These are phyloP conservation scores for Chrysanthemum seticuspe DNA, from an alignment of 129 eudicot species.

Conservation along the genomic window DNA sequence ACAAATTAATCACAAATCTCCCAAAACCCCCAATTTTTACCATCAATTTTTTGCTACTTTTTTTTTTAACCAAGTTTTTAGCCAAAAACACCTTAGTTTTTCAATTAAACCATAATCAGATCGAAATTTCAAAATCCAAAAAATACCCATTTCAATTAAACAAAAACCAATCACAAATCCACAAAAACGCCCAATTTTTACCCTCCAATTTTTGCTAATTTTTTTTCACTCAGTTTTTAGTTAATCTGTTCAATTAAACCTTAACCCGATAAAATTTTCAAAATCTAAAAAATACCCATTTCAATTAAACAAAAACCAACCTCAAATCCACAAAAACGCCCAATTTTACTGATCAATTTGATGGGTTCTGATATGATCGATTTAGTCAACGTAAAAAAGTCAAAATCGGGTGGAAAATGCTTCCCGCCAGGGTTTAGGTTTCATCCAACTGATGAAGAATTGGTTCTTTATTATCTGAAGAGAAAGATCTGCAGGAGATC, in stretches of 20 bases:
- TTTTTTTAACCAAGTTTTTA: neutral
- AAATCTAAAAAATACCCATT: neutral
- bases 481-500: constrained; percentile 68
- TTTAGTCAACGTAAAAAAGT: constrained; percentile 18
- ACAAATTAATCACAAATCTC: neutral
- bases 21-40: neutral
- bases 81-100: too few species aligned
- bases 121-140: neutral
- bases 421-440: constrained; percentile 80
- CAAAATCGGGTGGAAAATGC: constrained; percentile 21
- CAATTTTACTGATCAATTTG: constrained; percentile 2
- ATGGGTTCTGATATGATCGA: constrained; percentile 37
- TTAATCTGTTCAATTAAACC: neutral
- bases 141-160: neutral
- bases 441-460: constrained; percentile 85
- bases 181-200: neutral
- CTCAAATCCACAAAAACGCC: constrained; percentile 1
- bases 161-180: neutral
- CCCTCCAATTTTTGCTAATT: too few species aligned
- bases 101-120: neutral
- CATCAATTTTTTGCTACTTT: too few species aligned
- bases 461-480: constrained; percentile 69
- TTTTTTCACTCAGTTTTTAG: too few species aligned
- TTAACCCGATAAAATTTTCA: neutral
- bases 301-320: neutral